Evolutionary conservation across 2,329 filamentous ascomycete species (phyloP), one percentile per base, ranked within the genome.

Genomic region (Venturia pyrina): DNA sequence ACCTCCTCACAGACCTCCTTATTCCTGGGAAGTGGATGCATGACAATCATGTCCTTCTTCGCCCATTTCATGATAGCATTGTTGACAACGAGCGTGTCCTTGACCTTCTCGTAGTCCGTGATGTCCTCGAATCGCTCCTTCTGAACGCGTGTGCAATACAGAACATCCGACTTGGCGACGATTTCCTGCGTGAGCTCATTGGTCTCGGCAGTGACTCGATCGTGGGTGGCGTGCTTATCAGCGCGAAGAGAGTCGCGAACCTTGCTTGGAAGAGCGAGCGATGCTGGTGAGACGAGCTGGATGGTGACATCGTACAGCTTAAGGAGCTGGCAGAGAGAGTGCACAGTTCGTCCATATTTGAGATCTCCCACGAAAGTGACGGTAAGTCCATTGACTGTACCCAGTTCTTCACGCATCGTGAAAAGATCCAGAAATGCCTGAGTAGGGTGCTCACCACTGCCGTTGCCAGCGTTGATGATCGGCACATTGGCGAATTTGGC

Each of bases 381-480:
- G 57, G 91, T 98, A 69, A 99, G 82, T 64, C 93, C 93, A 74
- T 93, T 93, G 66, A 98, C 93, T 0, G 93, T 97, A 69, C 95
- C 95, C 10, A 98, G 84, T 78, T 99, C 95, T 78, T 99, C 95
- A 70, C 95, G 91, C 74, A 99, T 99, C 65, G 95, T 98, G 82
- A 97, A 99, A 66, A 99, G 88, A 73, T 99, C 95, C 28, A 99
- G 82, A 84, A 99, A 95, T 0, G 95, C 95, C 79, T 99, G 95
- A 0, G 95, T 99, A 0, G 95, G 95, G 79, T 99, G 95, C 80
- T 99, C 95, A 72, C 91, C 88, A 78, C 89, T 92, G 69, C 95
- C 95, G 75, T 99, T 99, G 63, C 95, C 95, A 69, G 92, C 95
- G 75, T 99, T 99, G 82, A 99, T 93, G 73, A 99, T 87, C 1